Percentiles rank a stretch among this genome's conserved stretches.
Conservation (phyloP, 2,329 filamentous ascomycete genomes). For the Hypoxylon sp. region DNA sequence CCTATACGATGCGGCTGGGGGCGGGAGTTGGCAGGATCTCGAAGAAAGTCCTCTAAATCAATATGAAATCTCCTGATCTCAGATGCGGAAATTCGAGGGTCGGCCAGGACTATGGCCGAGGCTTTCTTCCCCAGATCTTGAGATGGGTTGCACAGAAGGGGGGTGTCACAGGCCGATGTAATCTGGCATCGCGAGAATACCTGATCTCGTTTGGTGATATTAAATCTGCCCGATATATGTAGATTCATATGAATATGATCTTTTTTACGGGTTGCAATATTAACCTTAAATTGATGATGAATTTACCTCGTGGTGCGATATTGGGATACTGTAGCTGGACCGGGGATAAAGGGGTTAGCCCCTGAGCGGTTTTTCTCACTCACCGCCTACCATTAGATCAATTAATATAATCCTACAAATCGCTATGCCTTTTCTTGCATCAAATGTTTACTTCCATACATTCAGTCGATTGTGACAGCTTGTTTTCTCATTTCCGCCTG, state of each 20-base stretch:
- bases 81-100: not conserved
- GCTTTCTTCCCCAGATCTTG: slow-evolving; percentile 28
- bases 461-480: too few relatives aligned
- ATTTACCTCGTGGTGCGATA: not conserved
- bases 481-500: too few relatives aligned
- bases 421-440: too few relatives aligned
- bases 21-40: slow-evolving; percentile 31
- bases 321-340: too few relatives aligned
- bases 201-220: slow-evolving; percentile 33
- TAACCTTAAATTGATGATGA: not conserved
- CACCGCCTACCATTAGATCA: not conserved
- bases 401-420: too few relatives aligned
- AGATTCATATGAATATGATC: not conserved
- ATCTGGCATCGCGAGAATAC: slow-evolving; percentile 26
- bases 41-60: slow-evolving; percentile 6
- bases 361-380: not conserved
- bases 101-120: too few relatives aligned
- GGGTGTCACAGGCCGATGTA: slow-evolving; percentile 16
- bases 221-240: slow-evolving; percentile 2
- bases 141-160: slow-evolving; percentile 12
- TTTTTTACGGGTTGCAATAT: not conserved
- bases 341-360: not conserved
- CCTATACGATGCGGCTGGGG: slow-evolving; percentile 15
- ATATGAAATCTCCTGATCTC: slow-evolving; percentile 19
- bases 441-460: too few relatives aligned